phyloP scores from a whole-genome alignment of 169 alveolate species.

The Perkinsus olseni region DNA sequence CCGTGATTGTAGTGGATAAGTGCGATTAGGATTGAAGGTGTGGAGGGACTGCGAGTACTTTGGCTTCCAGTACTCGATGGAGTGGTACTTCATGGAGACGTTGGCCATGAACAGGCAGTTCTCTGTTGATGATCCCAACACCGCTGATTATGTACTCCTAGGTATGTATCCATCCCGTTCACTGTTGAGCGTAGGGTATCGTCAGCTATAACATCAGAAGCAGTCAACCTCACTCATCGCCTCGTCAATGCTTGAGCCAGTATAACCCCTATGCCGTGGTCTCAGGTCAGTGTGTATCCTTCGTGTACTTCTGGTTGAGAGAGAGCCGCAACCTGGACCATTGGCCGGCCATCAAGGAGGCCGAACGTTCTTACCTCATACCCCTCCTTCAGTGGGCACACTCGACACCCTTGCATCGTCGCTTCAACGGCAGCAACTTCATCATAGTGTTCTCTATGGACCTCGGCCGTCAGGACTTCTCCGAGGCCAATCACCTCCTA shows the following conservation, averaged over 20 bases:
- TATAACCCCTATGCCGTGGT: neutral
- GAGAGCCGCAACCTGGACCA: conserved; percentile 10
- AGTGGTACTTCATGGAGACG: conserved; percentile 25
- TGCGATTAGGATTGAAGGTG: neutral
- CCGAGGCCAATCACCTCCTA: conserved; percentile 12
- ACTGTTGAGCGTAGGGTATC: neutral
- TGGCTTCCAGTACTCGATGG: conserved; percentile 36
- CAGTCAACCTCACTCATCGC: neutral
- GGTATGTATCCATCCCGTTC: neutral
- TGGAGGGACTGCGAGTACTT: neutral
- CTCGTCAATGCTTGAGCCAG: too few relatives aligned
- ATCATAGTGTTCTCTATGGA: conserved; percentile 34
- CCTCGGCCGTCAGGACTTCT: conserved; percentile 32
- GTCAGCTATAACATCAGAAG: neutral
- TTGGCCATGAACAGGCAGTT: neutral
- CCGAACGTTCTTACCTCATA: conserved; percentile 14
- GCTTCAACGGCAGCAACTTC: conserved; percentile 20
- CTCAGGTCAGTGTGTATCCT: conserved; percentile 24
- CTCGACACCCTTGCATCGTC: conserved; percentile 14
- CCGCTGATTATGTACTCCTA: conserved; percentile 10
- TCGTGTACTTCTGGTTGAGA: conserved; percentile 18
- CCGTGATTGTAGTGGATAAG: neutral
- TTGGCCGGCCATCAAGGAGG: conserved; percentile 22
- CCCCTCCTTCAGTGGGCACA: conserved; percentile 30
- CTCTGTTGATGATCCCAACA: neutral